These are phyloP conservation scores for Oryza glaberrima DNA, from an alignment of 176 grass and related monocot species.

Conservation along the genomic window DNA sequence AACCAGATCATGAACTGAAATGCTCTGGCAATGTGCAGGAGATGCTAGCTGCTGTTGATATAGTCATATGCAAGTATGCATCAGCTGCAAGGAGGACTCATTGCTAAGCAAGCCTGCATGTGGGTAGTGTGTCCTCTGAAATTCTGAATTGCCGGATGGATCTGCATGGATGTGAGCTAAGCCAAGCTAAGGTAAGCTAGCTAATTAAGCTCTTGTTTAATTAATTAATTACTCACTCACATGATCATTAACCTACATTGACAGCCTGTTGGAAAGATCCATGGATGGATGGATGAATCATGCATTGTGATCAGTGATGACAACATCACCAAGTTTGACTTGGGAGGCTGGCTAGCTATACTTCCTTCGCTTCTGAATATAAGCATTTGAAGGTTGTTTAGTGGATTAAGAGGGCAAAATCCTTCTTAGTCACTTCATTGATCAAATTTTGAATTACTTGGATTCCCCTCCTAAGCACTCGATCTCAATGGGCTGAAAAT, in stretches of 20 bases:
- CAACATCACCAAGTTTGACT: conserved; percentile 44
- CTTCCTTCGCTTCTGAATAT: too few relatives aligned
- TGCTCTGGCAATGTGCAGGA: conserved; percentile 41
- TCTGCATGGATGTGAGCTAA: conserved; percentile 30
- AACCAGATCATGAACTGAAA: conserved; percentile 39
- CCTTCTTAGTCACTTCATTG: too few relatives aligned
- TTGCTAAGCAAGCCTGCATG: conserved; percentile 36
- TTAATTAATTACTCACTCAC: conserved; percentile 22
- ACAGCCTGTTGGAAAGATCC: conserved; percentile 53
- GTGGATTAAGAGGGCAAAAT: too few relatives aligned
- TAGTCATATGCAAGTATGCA: conserved; percentile 14
- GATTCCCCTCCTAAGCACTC: too few relatives aligned
- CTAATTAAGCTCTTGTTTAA: background rate
- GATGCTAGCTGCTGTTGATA: background rate
- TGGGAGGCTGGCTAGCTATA: conserved; percentile 26
- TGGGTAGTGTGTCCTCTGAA: conserved; percentile 30
- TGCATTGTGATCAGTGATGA: background rate
- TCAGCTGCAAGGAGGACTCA: background rate
- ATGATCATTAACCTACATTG: conserved; percentile 47
- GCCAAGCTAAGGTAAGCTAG: background rate
- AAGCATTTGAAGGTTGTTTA: too few relatives aligned
- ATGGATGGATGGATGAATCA: conserved; percentile 12
- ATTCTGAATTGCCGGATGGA: conserved; percentile 31
- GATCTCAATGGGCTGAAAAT: too few relatives aligned
- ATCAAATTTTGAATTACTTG: too few relatives aligned